Evolutionary conservation across 1,284 basidiomycete species (phyloP), one percentile per base, ranked within the genome.

Genomic region (Leccinum subrobustum): DNA sequence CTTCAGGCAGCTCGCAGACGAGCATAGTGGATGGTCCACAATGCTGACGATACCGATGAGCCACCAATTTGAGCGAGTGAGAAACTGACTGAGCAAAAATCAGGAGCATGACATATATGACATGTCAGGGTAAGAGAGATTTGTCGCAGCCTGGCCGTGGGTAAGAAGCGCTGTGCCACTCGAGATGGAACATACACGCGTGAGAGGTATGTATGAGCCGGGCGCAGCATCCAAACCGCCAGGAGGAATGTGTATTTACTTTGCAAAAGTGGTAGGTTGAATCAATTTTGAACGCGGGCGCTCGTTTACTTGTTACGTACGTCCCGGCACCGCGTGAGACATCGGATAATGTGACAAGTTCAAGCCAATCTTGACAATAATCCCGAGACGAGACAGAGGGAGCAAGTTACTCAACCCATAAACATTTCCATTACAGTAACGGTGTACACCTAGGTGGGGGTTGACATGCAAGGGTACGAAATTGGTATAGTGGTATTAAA

Each of bases 401-500:
- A 8, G 33, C 42, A 39, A 39, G 42, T 9, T 8, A 59, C 37
- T 18, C 42, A 3, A 25, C 23, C 14, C n/a, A 52, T 39, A 6
- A 35, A 51, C n/a, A 29, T 52, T 29, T 65, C 56, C 53, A 66
- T 58, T 60, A n/a, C 47, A 44, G 39, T 42, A 18, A n/a, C 52
- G 44, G 9, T 60, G 42, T 37, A 54, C 37, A 51, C 9, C 18
- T 60, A 33, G 27, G 29, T 54, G 18, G 31, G 37, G 42, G 44
- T 29, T 35, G 52, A 18, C 37, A 27, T 27, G 25, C 25, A 18
- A 51, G 23, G 56, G n/a, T 51, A 59, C 37, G 50, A 9, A 53
- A 63, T 31, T 44, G 42, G 42, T 44, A 44, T 44, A 44, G 50
- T 55, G 61, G 35, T 72, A 66, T 31, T 57, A 60, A 42, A 60